Percentiles rank a stretch among this genome's conserved stretches.
These are phyloP conservation scores for Paecilomyces niveus DNA, from an alignment of 2,329 filamentous ascomycete genomes.

Conservation along the genomic window DNA sequence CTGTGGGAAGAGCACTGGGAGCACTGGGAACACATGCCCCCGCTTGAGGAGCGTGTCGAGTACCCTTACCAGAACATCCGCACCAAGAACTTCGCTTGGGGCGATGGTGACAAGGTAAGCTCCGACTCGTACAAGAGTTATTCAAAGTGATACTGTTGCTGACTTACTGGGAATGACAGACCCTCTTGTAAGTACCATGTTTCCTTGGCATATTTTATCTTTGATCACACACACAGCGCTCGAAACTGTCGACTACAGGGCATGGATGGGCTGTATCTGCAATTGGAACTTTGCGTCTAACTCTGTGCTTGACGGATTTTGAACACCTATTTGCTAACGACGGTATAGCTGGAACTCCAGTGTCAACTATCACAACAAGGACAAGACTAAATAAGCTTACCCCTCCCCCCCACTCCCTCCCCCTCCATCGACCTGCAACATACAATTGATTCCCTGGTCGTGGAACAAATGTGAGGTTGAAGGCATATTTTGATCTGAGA, in stretches of 20 bases:
- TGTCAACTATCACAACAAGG: constrained; percentile 96
- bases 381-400: constrained; percentile 52
- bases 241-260: not conserved
- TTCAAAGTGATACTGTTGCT: constrained; percentile 2
- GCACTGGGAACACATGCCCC: constrained; percentile 78
- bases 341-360: constrained; percentile 74
- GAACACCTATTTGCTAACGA: constrained; percentile 9
- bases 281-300: not conserved
- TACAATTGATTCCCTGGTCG: not conserved
- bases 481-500: not conserved
- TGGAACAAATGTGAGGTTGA: not conserved
- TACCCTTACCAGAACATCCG: constrained; percentile 98
- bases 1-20: constrained; percentile 97
- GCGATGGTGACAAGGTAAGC: constrained; percentile 86
- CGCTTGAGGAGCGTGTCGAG: constrained; percentile 83
- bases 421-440: not conserved
- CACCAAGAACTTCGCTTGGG: constrained; percentile 91
- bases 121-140: constrained; percentile 7
- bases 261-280: not conserved
- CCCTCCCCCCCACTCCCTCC: not conserved
- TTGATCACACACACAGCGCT: not conserved
- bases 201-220: not conserved
- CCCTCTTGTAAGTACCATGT: constrained; percentile 53
- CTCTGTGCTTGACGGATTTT: not conserved
- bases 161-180: constrained; percentile 36